Evolutionary conservation across 163 green algal genomes (phyloP), one percentile per base, ranked within the genome.

Genomic region (Prototheca cutis): DNA sequence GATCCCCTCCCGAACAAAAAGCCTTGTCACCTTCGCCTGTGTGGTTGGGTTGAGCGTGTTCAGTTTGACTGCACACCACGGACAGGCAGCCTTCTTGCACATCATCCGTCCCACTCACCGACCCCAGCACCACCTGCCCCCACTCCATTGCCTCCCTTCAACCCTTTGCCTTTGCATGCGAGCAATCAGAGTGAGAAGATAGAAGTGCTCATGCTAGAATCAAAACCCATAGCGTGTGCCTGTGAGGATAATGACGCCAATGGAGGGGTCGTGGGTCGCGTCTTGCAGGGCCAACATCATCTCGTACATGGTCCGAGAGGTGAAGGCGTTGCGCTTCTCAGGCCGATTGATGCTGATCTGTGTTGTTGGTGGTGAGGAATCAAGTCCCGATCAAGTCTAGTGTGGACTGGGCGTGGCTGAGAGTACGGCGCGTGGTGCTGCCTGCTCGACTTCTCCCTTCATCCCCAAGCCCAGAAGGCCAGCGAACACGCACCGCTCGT

Each of bases 1-100:
- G 92, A 75, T 99, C 93, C 8, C 93, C 93, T 25, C 93, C 93
- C 52, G 81, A 94, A 87, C 92, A 98, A 73, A 98, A 99, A 0
- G 92, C 91, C 33, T 85, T 55, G 21, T 66, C 69, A 27, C 89
- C 91, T 30, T 76, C 74, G 7, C 87, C 87, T 94, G 36, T 15
- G 36, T 45, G 13, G 36, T 45, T 45, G 36, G 13, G 36, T 45
- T 45, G 76, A 0, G 36, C 36, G 36, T 45, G 23, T 18, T 33
- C 30, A 42, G 31, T 34, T n/a, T 4, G 1, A 54, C 8, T 28
- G n/a, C 13, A 21, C 8, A 27, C 18, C 13, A 21, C n/a, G 47
- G 47, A 27, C 1, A 21, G n/a, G 47, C 47, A 10, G 47, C 47
- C 24, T 17, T 17, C n/a, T 29, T 54, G n/a, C 18, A 15, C 1